These are phyloP conservation scores for Talaromyces sp. DNA, from an alignment of 2,329 filamentous ascomycete species.

Conservation along the genomic window DNA sequence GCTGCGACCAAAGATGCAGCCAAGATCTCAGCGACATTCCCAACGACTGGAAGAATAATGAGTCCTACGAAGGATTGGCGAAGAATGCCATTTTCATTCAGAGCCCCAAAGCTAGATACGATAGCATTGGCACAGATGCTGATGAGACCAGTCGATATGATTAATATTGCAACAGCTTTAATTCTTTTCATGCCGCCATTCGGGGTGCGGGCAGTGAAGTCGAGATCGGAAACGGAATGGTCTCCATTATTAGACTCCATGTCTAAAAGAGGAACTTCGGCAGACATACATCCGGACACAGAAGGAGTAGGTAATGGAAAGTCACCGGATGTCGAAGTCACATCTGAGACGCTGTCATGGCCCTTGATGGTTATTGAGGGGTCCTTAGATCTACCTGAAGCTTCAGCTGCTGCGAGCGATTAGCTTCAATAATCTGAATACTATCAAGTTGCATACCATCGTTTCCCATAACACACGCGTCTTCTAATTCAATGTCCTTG, in stretches of 20 bases:
- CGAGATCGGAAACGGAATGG: not conserved
- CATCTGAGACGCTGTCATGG: not conserved
- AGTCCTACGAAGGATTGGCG: constrained; percentile 68
- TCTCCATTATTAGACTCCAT: not conserved
- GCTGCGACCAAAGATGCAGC: constrained; percentile 67
- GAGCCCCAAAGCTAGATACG: not conserved
- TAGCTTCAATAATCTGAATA: not conserved
- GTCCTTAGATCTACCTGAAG: not conserved
- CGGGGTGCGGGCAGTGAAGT: not conserved
- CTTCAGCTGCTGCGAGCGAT: not conserved
- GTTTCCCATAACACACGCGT: not conserved
- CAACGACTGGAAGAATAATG: constrained; percentile 69
- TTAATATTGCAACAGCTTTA: not conserved
- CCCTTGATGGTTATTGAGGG: not conserved
- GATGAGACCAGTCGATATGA: constrained; percentile 39
- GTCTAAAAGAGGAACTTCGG: not conserved
- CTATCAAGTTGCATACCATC: not conserved
- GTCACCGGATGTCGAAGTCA: not conserved
- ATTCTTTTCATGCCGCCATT: not conserved
- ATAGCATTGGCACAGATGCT: constrained; percentile 54
- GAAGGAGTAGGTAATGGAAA: not conserved
- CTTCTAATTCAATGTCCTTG: not conserved
- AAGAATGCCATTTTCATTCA: constrained; percentile 41
- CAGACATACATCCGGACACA: not conserved
- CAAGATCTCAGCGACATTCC: constrained; percentile 70